These are phyloP conservation scores for Hygrophila difformis DNA, from an alignment of 257 asterid species.

Conservation along the genomic window DNA sequence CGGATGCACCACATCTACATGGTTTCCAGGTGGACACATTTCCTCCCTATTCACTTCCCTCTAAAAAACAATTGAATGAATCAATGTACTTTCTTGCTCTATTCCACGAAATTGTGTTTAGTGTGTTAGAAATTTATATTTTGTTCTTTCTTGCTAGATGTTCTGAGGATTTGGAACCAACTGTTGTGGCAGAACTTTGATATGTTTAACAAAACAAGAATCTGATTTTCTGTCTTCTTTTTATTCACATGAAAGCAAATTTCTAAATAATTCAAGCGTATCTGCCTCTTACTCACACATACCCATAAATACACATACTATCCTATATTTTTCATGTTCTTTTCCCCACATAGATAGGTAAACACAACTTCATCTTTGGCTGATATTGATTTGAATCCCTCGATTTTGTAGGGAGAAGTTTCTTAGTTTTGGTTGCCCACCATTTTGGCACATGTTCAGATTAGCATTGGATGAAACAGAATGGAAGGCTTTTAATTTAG, in stretches of 20 bases:
- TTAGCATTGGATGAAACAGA: too few species aligned
- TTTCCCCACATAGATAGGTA: constrained; percentile 15
- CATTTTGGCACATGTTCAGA: too few species aligned
- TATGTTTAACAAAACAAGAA: constrained; percentile 1
- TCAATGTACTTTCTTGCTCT: not conserved
- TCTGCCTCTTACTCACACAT: constrained; percentile 12
- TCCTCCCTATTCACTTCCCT: not conserved
- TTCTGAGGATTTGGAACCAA: constrained; percentile 16
- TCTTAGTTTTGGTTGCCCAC: constrained; percentile 15
- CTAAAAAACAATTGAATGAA: too few species aligned
- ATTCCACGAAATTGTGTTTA: not conserved
- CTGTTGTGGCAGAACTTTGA: constrained; percentile 5
- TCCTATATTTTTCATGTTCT: constrained; percentile 7
- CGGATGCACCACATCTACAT: constrained; percentile 22
- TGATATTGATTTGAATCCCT: constrained; percentile 25
- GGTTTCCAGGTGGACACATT: constrained; percentile 22
- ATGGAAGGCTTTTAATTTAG: too few species aligned
- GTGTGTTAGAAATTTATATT: not conserved
- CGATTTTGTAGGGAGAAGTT: constrained; percentile 15
- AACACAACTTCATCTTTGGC: constrained; percentile 45
- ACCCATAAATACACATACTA: too few species aligned
- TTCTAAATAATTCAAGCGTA: constrained; percentile 9
- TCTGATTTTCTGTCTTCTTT: not conserved
- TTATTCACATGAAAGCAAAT: not conserved
- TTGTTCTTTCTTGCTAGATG: constrained; percentile 11